Evolutionary conservation across 768 basidiomycete species (phyloP).

Genomic region (Sarcomyxa edulis): DNA sequence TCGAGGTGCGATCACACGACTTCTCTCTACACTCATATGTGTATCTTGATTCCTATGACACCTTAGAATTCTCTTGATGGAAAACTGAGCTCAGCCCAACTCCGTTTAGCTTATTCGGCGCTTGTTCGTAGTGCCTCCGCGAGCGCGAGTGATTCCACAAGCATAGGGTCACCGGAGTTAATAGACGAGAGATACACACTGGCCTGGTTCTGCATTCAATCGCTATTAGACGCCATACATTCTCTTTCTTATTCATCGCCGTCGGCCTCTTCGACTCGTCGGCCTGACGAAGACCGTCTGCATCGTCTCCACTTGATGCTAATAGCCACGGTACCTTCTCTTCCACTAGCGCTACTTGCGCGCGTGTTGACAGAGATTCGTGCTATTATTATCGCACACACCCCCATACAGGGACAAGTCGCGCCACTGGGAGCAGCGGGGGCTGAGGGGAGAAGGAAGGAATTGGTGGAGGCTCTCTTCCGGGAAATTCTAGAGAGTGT

Average conservation of each 20-base stretch:
- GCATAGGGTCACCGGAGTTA: conserved; percentile 2
- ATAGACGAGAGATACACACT: conserved; percentile 34
- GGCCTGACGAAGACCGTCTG: conserved; percentile 21
- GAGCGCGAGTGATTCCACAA: conserved; percentile 18
- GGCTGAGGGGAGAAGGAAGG: conserved; percentile 23
- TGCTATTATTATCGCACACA: conserved; percentile 22
- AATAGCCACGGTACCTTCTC: conserved; percentile 58
- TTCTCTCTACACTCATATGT: conserved; percentile 1
- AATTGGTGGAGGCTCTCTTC: conserved; percentile 55
- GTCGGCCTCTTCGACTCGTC: too few species aligned
- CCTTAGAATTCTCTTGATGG: conserved; percentile 59
- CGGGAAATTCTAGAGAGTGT: conserved; percentile 58
- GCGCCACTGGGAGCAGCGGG: too few species aligned
- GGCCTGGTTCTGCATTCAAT: conserved; percentile 66
- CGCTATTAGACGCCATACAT: conserved; percentile 45
- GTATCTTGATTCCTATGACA: conserved; percentile 3
- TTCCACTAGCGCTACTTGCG: conserved; percentile 53
- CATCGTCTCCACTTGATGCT: conserved; percentile 63
- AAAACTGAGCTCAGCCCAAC: conserved; percentile 56
- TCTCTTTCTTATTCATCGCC: conserved; percentile 12
- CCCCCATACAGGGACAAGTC: conserved; percentile 17
- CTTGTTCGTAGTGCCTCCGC: conserved; percentile 58
- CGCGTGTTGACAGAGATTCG: conserved; percentile 47
- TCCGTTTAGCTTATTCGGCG: conserved; percentile 71
- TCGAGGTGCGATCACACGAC: conserved; percentile 47